Evolutionary conservation across 2,329 filamentous ascomycete species (phyloP).

Genomic region (Dactylellina parvicollis): DNA sequence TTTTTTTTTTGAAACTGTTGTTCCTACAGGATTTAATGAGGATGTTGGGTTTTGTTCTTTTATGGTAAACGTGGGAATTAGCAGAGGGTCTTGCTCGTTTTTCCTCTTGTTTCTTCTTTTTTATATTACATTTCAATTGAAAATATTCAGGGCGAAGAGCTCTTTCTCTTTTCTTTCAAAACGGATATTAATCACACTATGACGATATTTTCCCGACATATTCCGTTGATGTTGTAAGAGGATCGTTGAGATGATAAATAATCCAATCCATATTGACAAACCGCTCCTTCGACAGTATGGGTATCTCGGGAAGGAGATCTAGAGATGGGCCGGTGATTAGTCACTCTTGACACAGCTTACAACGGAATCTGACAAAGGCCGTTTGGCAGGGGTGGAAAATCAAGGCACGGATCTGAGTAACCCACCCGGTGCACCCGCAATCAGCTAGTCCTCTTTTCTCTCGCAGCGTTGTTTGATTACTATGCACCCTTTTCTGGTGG

Average conservation of each 20-base stretch:
- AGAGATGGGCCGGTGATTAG: slow-evolving; percentile 2
- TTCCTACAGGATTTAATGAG: slow-evolving; percentile 44
- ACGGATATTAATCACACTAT: not conserved
- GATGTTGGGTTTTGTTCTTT: slow-evolving; percentile 23
- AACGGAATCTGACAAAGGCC: slow-evolving; percentile 25
- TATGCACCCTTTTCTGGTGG: not conserved
- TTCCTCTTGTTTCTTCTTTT: slow-evolving; percentile 9
- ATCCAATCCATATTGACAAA: too few species aligned
- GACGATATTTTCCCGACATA: not conserved
- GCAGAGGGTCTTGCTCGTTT: slow-evolving; percentile 19
- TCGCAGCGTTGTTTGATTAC: too few species aligned
- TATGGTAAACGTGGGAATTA: slow-evolving; percentile 19
- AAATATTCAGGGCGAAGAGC: slow-evolving; percentile 46
- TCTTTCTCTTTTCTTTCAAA: slow-evolving; percentile 17
- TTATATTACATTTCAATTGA: slow-evolving; percentile 29
- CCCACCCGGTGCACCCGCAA: not conserved
- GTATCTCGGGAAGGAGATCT: not conserved
- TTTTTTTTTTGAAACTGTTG: slow-evolving; percentile 7
- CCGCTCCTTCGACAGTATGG: too few species aligned
- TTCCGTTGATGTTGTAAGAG: not conserved
- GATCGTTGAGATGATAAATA: not conserved
- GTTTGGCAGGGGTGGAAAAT: not conserved
- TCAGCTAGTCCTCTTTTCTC: too few species aligned
- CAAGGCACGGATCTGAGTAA: slow-evolving; percentile 14
- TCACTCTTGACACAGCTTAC: slow-evolving; percentile 11